Percentiles rank a stretch among this genome's conserved stretches.
phyloP scores from a whole-genome alignment of 2,329 filamentous ascomycete genomes.

The Trichoderma sp. region DNA sequence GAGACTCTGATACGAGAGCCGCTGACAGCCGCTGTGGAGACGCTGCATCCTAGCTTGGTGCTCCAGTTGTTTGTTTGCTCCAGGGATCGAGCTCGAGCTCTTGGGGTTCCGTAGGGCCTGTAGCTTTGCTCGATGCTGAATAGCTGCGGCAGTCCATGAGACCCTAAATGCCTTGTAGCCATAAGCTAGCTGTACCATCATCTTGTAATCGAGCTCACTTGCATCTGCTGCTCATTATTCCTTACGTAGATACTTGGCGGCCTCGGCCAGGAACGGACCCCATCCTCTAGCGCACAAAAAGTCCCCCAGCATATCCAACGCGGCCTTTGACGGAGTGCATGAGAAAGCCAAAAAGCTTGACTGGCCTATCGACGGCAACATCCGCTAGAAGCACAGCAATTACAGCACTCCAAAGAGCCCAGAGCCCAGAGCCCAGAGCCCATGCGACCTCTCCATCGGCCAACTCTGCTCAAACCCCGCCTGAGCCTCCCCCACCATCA shows the following conservation, averaged over 20 bases:
- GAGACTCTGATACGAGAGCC: slow-evolving; percentile 11
- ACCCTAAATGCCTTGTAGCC: too few species aligned
- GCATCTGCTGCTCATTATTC: neutral
- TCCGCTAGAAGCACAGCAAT: neutral
- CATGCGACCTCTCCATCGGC: slow-evolving; percentile 18
- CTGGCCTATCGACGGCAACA: neutral
- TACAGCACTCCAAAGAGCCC: neutral
- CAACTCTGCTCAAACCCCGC: slow-evolving; percentile 13
- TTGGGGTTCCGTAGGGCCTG: neutral
- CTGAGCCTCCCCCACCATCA: slow-evolving; percentile 20
- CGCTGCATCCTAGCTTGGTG: neutral
- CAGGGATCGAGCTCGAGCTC: neutral
- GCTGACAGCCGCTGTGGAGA: slow-evolving; percentile 24
- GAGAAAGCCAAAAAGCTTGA: neutral
- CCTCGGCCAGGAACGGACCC: neutral
- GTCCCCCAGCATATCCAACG: neutral
- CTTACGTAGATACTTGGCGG: neutral
- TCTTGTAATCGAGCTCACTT: neutral
- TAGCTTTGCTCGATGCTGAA: neutral
- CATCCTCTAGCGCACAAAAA: slow-evolving; percentile 7
- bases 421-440: neutral
- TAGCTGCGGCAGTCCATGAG: too few species aligned
- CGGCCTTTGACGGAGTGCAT: neutral
- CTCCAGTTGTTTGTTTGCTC: neutral
- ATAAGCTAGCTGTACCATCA: neutral